phyloP scores from a whole-genome alignment of 768 basidiomycete genomes.

The Auriscalpium vulgare region DNA sequence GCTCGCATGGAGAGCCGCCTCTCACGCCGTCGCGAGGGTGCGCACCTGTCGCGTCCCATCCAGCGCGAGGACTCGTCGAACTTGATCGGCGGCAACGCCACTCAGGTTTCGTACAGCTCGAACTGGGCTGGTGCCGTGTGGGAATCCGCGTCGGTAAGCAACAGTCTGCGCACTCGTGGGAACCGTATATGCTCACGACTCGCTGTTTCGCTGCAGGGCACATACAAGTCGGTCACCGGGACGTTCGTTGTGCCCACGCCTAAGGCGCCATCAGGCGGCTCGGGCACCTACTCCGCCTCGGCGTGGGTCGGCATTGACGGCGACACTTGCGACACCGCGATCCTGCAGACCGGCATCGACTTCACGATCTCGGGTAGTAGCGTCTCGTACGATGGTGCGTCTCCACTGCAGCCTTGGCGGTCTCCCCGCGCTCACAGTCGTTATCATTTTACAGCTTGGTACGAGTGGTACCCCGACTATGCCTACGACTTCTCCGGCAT shows the following conservation, averaged over 20 bases:
- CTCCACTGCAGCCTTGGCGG: neutral
- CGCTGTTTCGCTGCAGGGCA: neutral
- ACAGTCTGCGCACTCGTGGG: neutral
- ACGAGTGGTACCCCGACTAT: conserved; percentile 23
- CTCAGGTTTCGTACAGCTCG: neutral
- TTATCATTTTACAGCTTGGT: conserved; percentile 13
- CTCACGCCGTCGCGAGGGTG: neutral
- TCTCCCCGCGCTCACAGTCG: neutral
- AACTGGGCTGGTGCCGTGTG: neutral
- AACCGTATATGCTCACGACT: neutral
- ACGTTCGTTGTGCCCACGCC: neutral
- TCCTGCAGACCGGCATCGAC: conserved; percentile 26
- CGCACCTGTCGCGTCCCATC: neutral
- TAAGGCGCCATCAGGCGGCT: neutral
- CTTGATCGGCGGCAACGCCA: neutral
- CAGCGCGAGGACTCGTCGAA: neutral
- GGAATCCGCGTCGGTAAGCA: neutral
- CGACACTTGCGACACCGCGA: conserved; percentile 20
- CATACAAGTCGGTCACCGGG: neutral
- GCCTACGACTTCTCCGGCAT: conserved; percentile 22
- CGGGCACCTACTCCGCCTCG: conserved; percentile 12
- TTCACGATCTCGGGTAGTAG: conserved; percentile 16
- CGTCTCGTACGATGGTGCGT: conserved; percentile 21
- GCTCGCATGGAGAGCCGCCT: neutral
- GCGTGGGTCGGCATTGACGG: conserved; percentile 29